Evolutionary conservation across 495 filamentous ascomycete species (phyloP).

Genomic region (Penicillium soppii): DNA sequence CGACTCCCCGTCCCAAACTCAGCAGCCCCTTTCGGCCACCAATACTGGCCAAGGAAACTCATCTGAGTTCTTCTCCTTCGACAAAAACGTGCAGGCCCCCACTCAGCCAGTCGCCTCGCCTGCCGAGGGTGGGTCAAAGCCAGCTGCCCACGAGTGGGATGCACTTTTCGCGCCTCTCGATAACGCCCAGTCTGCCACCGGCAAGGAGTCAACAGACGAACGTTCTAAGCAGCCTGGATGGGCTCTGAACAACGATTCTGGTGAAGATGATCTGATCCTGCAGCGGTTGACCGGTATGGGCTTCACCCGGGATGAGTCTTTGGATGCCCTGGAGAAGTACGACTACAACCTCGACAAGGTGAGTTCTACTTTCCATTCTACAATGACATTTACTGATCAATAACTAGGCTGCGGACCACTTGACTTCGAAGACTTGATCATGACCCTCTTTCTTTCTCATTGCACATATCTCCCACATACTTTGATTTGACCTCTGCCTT

Average conservation of each 20-base stretch:
- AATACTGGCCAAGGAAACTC: conserved; percentile 20
- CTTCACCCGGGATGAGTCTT: conserved; percentile 74
- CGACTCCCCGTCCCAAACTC: conserved; percentile 46
- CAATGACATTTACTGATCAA: conserved; percentile 3
- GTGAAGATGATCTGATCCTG: conserved; percentile 87
- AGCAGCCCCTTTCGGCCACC: conserved; percentile 21
- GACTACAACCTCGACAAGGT: conserved; percentile 97
- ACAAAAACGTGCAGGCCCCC: conserved; percentile 50
- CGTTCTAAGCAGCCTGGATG: conserved; percentile 54
- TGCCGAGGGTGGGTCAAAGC: conserved; percentile 31
- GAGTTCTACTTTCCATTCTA: conserved; percentile 31
- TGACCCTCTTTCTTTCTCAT: conserved; percentile 8
- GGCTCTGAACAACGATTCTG: conserved; percentile 69
- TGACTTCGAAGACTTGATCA: conserved; percentile 37
- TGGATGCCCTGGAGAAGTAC: conserved; percentile 85
- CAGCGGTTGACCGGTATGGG: conserved; percentile 92
- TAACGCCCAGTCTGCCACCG: conserved; percentile 43
- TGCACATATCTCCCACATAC: conserved; percentile 31
- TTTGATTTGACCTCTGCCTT: conserved; percentile 22
- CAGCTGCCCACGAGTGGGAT: conserved; percentile 78
- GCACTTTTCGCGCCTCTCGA: conserved; percentile 86
- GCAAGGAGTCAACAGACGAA: conserved; percentile 23
- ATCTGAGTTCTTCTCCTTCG: conserved; percentile 45
- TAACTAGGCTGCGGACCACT: conserved; percentile 40
- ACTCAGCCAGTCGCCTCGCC: conserved; percentile 21